Conservation (phyloP, 148 eudicot species). For the Pharnaceum exiguum region DNA sequence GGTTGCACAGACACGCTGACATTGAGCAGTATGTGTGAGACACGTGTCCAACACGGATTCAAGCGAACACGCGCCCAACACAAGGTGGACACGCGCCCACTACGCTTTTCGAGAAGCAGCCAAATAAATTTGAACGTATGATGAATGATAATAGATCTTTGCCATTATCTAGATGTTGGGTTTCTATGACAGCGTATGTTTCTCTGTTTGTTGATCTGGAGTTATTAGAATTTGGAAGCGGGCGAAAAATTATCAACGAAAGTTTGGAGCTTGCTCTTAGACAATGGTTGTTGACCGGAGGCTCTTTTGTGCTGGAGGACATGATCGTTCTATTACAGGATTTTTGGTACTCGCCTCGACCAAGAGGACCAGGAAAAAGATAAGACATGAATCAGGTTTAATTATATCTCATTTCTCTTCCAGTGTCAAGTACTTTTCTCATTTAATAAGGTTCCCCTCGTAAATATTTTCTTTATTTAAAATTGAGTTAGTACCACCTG, state of each 20-base stretch:
- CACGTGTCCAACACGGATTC: too few relatives aligned
- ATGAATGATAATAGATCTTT: not conserved
- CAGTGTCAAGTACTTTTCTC: too few relatives aligned
- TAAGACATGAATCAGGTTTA: not conserved
- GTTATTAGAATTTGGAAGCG: not conserved
- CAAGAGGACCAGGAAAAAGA: not conserved
- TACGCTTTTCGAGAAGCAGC: not conserved
- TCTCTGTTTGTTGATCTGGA: not conserved
- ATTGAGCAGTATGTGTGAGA: too few relatives aligned
- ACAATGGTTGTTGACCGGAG: not conserved
- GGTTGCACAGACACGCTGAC: too few relatives aligned
- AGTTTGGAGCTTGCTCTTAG: not conserved
- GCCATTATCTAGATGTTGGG: conserved; percentile 6
- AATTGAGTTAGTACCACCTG: too few relatives aligned
- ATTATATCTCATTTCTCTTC: too few relatives aligned
- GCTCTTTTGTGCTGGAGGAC: not conserved
- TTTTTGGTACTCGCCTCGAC: not conserved
- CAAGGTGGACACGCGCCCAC: too few relatives aligned
- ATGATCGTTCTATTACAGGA: not conserved
- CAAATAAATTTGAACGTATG: not conserved
- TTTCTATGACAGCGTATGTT: not conserved
- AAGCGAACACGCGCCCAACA: too few relatives aligned
- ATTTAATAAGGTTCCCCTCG: too few relatives aligned
- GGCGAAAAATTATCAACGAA: not conserved
- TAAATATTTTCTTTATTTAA: too few relatives aligned